Evolutionary conservation across 805 yeast species (phyloP).

Genomic region (Helenozyma rhizophorensis): DNA sequence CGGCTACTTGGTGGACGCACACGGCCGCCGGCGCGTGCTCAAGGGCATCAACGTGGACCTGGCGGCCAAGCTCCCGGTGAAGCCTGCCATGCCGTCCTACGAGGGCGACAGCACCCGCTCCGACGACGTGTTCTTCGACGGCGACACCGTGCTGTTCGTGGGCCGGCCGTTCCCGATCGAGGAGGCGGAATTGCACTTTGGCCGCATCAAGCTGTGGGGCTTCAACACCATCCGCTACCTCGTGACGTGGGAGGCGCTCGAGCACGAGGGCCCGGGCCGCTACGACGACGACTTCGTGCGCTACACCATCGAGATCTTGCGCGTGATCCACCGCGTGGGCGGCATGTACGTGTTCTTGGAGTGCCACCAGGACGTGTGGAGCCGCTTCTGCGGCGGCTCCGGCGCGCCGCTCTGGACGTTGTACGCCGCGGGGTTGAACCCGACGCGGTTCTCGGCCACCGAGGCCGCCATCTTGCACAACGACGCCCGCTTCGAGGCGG

Average conservation of each 20-base stretch:
- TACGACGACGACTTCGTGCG: slow-evolving; percentile 77
- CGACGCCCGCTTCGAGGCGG: slow-evolving; percentile 28
- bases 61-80: slow-evolving; percentile 62
- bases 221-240: slow-evolving; percentile 73
- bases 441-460: slow-evolving; percentile 61
- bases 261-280: slow-evolving; percentile 78
- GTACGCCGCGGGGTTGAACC: slow-evolving; percentile 83
- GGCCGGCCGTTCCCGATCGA: slow-evolving; percentile 76
- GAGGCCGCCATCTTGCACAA: slow-evolving; percentile 82
- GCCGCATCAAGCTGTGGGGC: slow-evolving; percentile 73
- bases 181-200: slow-evolving; percentile 67
- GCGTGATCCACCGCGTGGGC: slow-evolving; percentile 55
- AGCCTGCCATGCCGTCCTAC: slow-evolving; percentile 47
- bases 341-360: slow-evolving; percentile 78
- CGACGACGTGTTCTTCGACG: slow-evolving; percentile 55
- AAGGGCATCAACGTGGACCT: slow-evolving; percentile 84
- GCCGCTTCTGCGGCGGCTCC: slow-evolving; percentile 81
- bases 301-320: slow-evolving; percentile 60
- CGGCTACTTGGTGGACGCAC: slow-evolving; percentile 57
- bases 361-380: slow-evolving; percentile 95
- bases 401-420: slow-evolving; percentile 96
- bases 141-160: slow-evolving; percentile 74
- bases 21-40: slow-evolving; percentile 57
- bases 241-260: slow-evolving; percentile 89
- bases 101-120: slow-evolving; percentile 32